Evolutionary conservation across 2,329 filamentous ascomycete genomes (phyloP).

Genomic region (Ustilaginoidea virens): DNA sequence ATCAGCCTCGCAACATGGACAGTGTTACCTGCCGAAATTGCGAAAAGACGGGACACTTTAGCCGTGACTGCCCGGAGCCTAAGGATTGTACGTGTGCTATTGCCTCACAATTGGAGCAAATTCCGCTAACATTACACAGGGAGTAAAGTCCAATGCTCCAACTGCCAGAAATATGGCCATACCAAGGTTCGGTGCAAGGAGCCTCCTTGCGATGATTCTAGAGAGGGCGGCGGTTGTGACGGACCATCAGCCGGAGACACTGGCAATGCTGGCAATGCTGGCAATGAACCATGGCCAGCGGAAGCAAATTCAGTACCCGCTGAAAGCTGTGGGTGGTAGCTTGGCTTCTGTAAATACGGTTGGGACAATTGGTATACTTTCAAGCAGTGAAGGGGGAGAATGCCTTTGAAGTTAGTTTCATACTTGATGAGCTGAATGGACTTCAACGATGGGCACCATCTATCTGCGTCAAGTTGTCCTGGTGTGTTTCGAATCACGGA

Average conservation of each 20-base stretch:
- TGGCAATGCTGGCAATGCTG: conserved; percentile 2
- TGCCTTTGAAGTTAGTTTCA: too few species aligned
- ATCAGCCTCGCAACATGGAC: conserved; percentile 26
- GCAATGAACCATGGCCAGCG: too few species aligned
- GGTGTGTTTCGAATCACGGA: too few species aligned
- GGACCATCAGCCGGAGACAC: conserved; percentile 3
- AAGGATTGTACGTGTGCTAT: conserved; percentile 19
- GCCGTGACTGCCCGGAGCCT: conserved; percentile 47
- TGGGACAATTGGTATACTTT: too few species aligned
- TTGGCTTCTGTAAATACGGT: too few species aligned
- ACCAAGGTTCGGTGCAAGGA: conserved; percentile 24
- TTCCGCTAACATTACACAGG: conserved; percentile 10
- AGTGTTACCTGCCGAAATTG: conserved; percentile 46
- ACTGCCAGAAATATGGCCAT: conserved; percentile 23
- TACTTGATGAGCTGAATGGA: too few species aligned
- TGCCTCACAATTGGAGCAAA: not conserved
- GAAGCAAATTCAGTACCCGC: too few species aligned
- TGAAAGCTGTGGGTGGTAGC: conserved; percentile 1
- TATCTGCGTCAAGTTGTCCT: too few species aligned
- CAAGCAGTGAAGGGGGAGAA: too few species aligned
- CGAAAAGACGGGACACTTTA: conserved; percentile 42
- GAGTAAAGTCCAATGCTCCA: conserved; percentile 23
- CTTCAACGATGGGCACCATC: too few species aligned
- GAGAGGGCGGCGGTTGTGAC: conserved; percentile 5
- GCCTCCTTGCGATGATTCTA: conserved; percentile 7